phyloP scores from a whole-genome alignment of 2,329 filamentous ascomycete genomes.

The Pezicula rhizophila region DNA sequence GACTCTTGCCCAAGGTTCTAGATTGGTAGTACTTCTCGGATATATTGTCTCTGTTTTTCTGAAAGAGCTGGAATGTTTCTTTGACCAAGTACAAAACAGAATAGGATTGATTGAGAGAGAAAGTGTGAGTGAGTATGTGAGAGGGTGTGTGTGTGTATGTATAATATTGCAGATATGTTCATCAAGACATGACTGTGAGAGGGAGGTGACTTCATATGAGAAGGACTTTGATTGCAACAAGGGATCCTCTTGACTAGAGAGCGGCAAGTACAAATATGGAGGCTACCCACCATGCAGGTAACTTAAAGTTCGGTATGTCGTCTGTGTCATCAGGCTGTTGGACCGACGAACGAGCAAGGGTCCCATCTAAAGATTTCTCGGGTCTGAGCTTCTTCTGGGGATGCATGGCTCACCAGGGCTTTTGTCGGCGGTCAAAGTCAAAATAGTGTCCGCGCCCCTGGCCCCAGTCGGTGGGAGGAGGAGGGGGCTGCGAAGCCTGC shows the following conservation, averaged over 20 bases:
- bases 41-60: no score
- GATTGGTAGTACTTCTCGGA: no score
- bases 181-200: conserved; percentile 8
- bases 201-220: conserved; percentile 13
- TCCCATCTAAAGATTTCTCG: conserved; percentile 15
- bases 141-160: background rate
- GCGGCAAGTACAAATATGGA: conserved; percentile 25
- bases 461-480: conserved; percentile 1
- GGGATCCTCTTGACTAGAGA: conserved; percentile 25
- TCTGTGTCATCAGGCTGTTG: conserved; percentile 28
- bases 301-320: conserved; percentile 27
- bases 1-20: no score
- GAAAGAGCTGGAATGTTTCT: no score
- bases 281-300: conserved; percentile 21
- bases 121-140: background rate
- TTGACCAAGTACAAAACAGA: background rate
- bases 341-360: conserved; percentile 20
- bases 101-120: conserved; percentile 4
- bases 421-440: conserved; percentile 25
- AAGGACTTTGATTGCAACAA: conserved; percentile 16
- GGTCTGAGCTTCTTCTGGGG: conserved; percentile 28
- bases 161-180: background rate
- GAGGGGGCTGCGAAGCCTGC: no score
- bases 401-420: conserved; percentile 15
- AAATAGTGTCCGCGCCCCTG: conserved; percentile 20